Percentiles rank a stretch among this genome's conserved stretches.
Evolutionary conservation across 1,284 basidiomycete species (phyloP).

Genomic region (Cystobasidium sp.): DNA sequence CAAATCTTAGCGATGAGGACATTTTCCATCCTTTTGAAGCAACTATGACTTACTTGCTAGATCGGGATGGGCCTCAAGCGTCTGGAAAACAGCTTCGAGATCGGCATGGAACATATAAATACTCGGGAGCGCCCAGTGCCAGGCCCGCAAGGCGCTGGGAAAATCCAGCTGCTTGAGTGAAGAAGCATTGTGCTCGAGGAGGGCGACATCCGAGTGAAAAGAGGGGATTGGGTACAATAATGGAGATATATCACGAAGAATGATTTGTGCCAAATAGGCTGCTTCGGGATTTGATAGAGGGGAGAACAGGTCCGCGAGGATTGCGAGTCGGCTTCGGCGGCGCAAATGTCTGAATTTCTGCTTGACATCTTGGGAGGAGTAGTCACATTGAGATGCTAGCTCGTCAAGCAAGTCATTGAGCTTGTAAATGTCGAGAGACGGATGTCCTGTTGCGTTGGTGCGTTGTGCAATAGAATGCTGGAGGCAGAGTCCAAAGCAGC

Average conservation of each 20-base stretch:
- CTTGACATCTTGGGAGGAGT: conserved; percentile 60
- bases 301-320: conserved; percentile 65
- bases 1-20: neutral
- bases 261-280: conserved; percentile 74
- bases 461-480: conserved; percentile 52
- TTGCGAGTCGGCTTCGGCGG: conserved; percentile 57
- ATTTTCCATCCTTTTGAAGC: conserved; percentile 2
- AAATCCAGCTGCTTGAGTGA: conserved; percentile 66
- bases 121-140: conserved; percentile 70
- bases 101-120: conserved; percentile 65
- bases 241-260: conserved; percentile 79
- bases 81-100: conserved; percentile 66
- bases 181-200: conserved; percentile 65
- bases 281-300: conserved; percentile 66
- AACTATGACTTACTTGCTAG: conserved; percentile 34
- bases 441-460: conserved; percentile 27
- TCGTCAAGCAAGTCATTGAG: conserved; percentile 72
- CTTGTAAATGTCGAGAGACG: conserved; percentile 54
- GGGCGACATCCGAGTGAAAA: conserved; percentile 53
- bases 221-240: conserved; percentile 70
- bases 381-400: conserved; percentile 69
- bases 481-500: conserved; percentile 70
- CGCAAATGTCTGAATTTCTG: conserved; percentile 33
- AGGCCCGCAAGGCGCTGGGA: conserved; percentile 69
- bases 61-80: conserved; percentile 59